These are phyloP conservation scores for Aureobasidium sp. DNA, from an alignment of 2,329 filamentous ascomycete genomes.

Conservation along the genomic window DNA sequence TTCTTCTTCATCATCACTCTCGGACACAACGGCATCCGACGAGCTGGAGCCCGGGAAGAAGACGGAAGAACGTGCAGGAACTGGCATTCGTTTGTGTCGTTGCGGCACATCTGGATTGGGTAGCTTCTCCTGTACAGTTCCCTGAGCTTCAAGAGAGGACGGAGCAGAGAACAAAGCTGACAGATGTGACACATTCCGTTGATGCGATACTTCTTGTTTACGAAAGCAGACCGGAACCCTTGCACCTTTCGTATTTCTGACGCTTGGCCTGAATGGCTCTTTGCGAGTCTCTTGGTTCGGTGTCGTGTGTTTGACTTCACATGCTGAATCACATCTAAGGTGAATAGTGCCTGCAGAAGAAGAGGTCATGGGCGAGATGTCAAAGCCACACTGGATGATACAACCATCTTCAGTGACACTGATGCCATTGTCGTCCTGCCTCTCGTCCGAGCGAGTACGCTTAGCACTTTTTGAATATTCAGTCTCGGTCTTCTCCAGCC, in stretches of 20 bases:
- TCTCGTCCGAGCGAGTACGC: neutral
- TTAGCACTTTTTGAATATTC: neutral
- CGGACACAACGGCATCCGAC: neutral
- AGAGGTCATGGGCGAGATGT: neutral
- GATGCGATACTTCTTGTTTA: neutral
- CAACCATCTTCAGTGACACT: neutral
- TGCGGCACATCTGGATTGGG: neutral
- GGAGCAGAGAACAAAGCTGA: neutral
- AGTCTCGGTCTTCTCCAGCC: neutral
- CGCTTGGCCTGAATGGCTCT: neutral
- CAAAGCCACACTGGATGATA: neutral
- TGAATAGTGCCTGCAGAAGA: neutral
- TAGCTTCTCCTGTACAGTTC: neutral
- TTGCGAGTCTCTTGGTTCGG: neutral
- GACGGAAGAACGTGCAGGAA: neutral
- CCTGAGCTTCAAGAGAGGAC: neutral
- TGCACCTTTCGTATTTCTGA: neutral
- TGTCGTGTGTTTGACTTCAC: neutral
- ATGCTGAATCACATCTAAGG: neutral
- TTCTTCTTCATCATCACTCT: neutral
- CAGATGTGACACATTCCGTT: neutral
- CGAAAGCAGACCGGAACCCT: conserved; percentile 2
- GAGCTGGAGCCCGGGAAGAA: neutral
- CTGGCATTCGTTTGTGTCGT: neutral
- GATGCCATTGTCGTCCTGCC: neutral